Base-by-base conservation (phyloP, 176 grass and related monocot genomes). In the Aegilops speltoides region DNA sequence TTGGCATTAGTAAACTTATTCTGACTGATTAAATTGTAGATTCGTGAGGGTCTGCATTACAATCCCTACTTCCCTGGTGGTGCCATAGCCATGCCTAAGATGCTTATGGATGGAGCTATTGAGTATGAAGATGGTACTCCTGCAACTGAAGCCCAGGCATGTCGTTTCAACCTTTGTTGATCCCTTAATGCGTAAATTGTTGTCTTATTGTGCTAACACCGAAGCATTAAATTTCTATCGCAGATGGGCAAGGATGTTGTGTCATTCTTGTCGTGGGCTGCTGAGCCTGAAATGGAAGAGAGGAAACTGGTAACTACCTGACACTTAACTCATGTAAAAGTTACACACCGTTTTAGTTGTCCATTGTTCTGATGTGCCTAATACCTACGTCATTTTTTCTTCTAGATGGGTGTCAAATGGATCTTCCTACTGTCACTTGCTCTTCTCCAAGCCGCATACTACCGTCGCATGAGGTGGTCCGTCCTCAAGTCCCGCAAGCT, bases 51-150 rank as follows among this genome's bases (percentile, higher is more conserved):
- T 40, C 85, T 99, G 64, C 97, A 94, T 60, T 99, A 99, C 80
- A 99, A 99, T 78, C 97, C 97, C 23, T 99, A 99, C 85, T 99
- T 99, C 71, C 92, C 94, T 85, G 97, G 97, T 57, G 97, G 97
- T 85, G 97, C 94, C 84, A 99, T 99, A 90, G 97, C 97, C 88
- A 99, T 99, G 97, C 97, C 97, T 25, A 93, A 99, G 90, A 99
- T 99, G 97, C 97, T 99, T 90, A 99, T 90, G 9, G 97, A 99
- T 91, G 97, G 85, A 79, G 88, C 94, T 85, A 34, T 99, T 19
- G 92, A 99, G 81, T 99, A 99, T 54, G 97, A 99, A 89, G 97
- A 99, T 91, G 91, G 91, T 78, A 91, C 87, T 80, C 94, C 94
- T 86, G 91, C 94, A 86, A 97, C 97, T 82, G 94, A 99, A 90